A percentile compares a stretch with the other conserved stretches of the same genome.
Conservation (phyloP, 129 eudicot genomes). For the Lactuca saligna region DNA sequence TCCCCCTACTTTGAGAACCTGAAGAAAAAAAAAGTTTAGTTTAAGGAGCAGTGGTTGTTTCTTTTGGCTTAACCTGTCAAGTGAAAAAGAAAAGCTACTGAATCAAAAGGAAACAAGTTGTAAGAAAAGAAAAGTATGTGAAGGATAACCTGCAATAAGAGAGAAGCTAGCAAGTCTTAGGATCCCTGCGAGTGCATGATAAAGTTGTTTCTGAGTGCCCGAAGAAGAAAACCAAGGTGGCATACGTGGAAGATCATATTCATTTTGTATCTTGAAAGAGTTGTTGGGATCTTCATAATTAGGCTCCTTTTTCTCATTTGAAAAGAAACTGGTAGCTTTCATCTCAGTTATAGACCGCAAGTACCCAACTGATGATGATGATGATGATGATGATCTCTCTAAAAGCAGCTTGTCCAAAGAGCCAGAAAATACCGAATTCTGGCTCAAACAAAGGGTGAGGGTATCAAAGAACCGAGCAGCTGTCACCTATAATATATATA, state of each 20-base stretch:
- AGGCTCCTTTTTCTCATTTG: conserved; percentile 21
- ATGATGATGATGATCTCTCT: conserved; percentile 40
- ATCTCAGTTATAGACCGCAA: conserved; percentile 88
- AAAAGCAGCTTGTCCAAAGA: conserved; percentile 70
- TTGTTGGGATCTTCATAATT: conserved; percentile 35
- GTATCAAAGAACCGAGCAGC: conserved; percentile 90
- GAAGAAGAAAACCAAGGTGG: conserved; percentile 90
- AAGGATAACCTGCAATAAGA: conserved; percentile 60
- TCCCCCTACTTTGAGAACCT: conserved; percentile 62
- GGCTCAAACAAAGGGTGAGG: conserved; percentile 74
- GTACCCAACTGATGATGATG: conserved; percentile 55
- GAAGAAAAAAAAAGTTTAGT: conserved; percentile 15
- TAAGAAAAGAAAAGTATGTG: not conserved
- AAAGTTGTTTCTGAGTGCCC: conserved; percentile 73
- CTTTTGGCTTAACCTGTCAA: too few relatives aligned
- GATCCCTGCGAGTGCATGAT: conserved; percentile 64
- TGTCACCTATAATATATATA: conserved; percentile 48
- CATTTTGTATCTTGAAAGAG: conserved; percentile 29
- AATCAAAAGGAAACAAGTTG: too few relatives aligned
- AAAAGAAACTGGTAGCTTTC: conserved; percentile 38
- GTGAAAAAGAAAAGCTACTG: too few relatives aligned
- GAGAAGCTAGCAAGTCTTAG: conserved; percentile 80
- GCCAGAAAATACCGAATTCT: conserved; percentile 72
- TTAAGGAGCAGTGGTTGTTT: too few relatives aligned
- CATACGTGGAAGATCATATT: conserved; percentile 80